Conservation (phyloP, 2,329 filamentous ascomycete species). For the Diaporthe destruens region DNA sequence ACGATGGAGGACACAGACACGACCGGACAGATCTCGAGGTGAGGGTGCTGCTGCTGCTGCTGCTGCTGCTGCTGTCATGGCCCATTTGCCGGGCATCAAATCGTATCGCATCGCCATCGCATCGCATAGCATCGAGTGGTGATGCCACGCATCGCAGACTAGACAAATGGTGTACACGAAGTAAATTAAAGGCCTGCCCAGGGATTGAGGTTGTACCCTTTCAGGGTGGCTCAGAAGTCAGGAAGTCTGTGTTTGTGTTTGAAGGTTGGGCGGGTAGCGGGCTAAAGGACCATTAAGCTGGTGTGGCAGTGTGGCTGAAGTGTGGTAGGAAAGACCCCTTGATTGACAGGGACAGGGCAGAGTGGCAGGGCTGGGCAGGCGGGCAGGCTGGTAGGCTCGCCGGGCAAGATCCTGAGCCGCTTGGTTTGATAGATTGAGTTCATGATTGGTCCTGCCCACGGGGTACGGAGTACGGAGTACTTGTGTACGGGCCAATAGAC, state of each 20-base stretch:
- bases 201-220: conserved; percentile 14
- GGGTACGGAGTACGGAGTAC: conserved; percentile 26
- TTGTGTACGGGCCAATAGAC: neutral
- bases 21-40: neutral
- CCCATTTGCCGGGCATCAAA: conserved; percentile 2
- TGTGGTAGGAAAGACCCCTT: conserved; percentile 31
- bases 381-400: neutral
- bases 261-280: neutral
- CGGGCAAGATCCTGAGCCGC: conserved; percentile 35
- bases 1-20: too few species aligned
- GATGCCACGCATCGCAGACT: conserved; percentile 9
- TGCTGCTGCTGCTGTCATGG: neutral
- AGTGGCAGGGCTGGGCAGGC: conserved; percentile 1
- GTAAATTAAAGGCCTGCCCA: conserved; percentile 39
- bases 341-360: conserved; percentile 8
- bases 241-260: conserved; percentile 24
- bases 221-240: conserved; percentile 4
- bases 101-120: neutral
- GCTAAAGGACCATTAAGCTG: neutral
- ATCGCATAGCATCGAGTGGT: neutral
- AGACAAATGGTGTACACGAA: conserved; percentile 32
- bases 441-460: conserved; percentile 13
- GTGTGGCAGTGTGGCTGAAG: conserved; percentile 21
- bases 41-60: neutral
- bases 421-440: conserved; percentile 5